Percentiles rank a stretch among this genome's conserved stretches.
phyloP scores from a whole-genome alignment of 768 basidiomycete species.

The Cubamyces sp. region DNA sequence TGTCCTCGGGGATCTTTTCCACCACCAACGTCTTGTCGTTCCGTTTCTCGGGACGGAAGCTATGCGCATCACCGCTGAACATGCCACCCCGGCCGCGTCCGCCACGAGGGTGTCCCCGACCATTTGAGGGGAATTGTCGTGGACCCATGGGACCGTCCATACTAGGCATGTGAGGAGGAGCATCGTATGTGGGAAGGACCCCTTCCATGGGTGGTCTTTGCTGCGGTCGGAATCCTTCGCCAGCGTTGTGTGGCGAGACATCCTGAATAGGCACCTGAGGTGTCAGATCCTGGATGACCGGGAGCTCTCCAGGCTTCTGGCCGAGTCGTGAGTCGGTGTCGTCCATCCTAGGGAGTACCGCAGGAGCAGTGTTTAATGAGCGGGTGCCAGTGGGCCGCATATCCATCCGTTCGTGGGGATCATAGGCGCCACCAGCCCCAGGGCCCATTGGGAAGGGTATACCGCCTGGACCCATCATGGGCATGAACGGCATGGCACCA shows the following conservation, averaged over 20 bases:
- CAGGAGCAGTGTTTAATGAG: slow-evolving; percentile 51
- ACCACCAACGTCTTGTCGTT: slow-evolving; percentile 86
- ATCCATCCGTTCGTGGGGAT: slow-evolving; percentile 83
- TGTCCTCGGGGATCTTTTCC: slow-evolving; percentile 90
- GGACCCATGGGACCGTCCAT: slow-evolving; percentile 39
- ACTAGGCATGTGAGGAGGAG: slow-evolving; percentile 21
- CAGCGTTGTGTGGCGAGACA: slow-evolving; percentile 30
- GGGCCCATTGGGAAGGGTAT: slow-evolving; percentile 56
- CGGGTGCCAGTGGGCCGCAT: slow-evolving; percentile 57
- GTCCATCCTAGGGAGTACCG: slow-evolving; percentile 60
- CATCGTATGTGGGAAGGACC: slow-evolving; percentile 1
- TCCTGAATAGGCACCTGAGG: slow-evolving; percentile 49
- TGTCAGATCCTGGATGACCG: slow-evolving; percentile 84
- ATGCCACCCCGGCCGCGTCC: slow-evolving; percentile 53
- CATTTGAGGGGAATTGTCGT: slow-evolving; percentile 34
- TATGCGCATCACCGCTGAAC: slow-evolving; percentile 68
- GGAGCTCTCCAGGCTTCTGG: slow-evolving; percentile 68
- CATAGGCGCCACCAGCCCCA: slow-evolving; percentile 53
- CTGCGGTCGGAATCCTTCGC: slow-evolving; percentile 12
- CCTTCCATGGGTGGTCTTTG: slow-evolving; percentile 13
- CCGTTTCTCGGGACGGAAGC: slow-evolving; percentile 67
- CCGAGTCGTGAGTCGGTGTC: slow-evolving; percentile 46
- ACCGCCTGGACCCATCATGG: slow-evolving; percentile 63
- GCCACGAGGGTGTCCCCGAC: slow-evolving; percentile 40
- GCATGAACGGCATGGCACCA: slow-evolving; percentile 63